Conservation (phyloP, 1,284 basidiomycete species). For the Ceratobasidium sp. region DNA sequence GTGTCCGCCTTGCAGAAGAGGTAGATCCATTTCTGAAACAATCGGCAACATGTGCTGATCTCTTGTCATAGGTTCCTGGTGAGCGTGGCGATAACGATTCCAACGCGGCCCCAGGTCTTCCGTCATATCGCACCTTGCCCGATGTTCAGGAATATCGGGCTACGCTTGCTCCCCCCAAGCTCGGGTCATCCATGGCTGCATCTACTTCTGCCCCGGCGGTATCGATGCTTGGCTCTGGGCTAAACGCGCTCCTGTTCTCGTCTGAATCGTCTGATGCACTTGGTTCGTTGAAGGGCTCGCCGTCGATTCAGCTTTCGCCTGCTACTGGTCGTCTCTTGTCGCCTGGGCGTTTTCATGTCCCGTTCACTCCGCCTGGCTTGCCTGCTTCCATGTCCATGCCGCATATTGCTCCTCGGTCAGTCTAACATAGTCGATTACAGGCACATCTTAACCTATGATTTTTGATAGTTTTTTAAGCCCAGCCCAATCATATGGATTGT, state of each 20-base stretch:
- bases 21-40: not conserved
- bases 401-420: conserved; percentile 30
- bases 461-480: conserved; percentile 1
- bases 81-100: not conserved
- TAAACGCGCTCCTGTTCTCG: conserved; percentile 33
- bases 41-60: not conserved
- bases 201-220: conserved; percentile 25
- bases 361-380: conserved; percentile 20
- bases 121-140: conserved; percentile 35
- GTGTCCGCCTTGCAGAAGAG: conserved; percentile 20
- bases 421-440: too few relatives aligned
- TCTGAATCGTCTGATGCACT: conserved; percentile 15
- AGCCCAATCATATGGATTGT: not conserved
- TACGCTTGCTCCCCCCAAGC: not conserved
- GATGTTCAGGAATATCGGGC: conserved; percentile 13
- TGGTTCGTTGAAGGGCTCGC: conserved; percentile 1
- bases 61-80: not conserved
- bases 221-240: conserved; percentile 30
- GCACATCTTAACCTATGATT: too few relatives aligned
- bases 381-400: conserved; percentile 30
- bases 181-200: not conserved
- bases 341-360: not conserved
- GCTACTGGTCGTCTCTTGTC: conserved; percentile 29
- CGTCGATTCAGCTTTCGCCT: conserved; percentile 7
- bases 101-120: not conserved